These are phyloP conservation scores for Ehretia macrophylla DNA, from an alignment of 257 asterid species.

Conservation along the genomic window DNA sequence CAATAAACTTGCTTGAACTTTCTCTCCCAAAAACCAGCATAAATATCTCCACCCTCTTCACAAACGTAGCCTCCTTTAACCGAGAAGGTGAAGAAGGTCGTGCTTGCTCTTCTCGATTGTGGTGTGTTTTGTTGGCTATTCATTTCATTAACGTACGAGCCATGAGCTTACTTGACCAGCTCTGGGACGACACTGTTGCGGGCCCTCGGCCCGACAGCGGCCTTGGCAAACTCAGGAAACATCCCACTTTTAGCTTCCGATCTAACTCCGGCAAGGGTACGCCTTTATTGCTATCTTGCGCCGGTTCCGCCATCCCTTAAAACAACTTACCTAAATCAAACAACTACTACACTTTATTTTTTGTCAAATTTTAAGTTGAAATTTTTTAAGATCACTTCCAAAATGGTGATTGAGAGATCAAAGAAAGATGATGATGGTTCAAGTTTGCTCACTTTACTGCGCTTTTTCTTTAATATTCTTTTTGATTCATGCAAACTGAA, in stretches of 20 bases:
- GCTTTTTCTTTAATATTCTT: too few relatives aligned
- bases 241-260: slow-evolving; percentile 52
- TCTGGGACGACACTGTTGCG: slow-evolving; percentile 92
- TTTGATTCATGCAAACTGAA: too few relatives aligned
- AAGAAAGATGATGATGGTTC: neutral
- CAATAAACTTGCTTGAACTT: slow-evolving; percentile 27
- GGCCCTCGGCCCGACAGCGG: slow-evolving; percentile 87
- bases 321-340: neutral
- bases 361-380: neutral
- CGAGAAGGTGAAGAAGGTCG: too few relatives aligned
- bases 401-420: neutral
- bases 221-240: slow-evolving; percentile 77
- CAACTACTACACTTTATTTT: neutral
- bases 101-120: too few relatives aligned
- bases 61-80: neutral
- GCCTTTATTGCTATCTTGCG: slow-evolving; percentile 31
- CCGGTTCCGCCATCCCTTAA: slow-evolving; percentile 5
- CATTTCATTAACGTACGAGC: neutral
- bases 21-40: slow-evolving; percentile 27
- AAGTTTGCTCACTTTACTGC: too few relatives aligned
- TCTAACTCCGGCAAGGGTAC: slow-evolving; percentile 77
- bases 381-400: too few relatives aligned
- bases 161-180: slow-evolving; percentile 86
- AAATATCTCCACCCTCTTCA: slow-evolving; percentile 30
- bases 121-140: too few relatives aligned